Base-by-base conservation (phyloP, 768 basidiomycete genomes). In the Mycena pura region DNA sequence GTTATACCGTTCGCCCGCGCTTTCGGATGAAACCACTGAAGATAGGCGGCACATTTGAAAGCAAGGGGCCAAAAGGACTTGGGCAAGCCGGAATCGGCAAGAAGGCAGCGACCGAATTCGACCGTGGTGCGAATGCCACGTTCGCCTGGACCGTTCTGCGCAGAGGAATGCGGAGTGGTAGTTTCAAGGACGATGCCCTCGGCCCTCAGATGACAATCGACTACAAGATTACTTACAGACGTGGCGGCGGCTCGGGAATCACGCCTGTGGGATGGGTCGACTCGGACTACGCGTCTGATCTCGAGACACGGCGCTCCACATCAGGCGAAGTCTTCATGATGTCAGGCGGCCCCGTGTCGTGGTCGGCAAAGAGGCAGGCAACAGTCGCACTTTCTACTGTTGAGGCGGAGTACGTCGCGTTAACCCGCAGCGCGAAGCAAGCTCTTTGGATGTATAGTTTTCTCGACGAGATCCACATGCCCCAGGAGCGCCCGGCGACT, bases 111-210 rank as follows among this genome's bases (percentile, higher is more conserved):
- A 0, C 64, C 65, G 2, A 65, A 36, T 10, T 76, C 73, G 13
- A 73, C 46, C 6, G 76, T 58, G 0, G 73, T 74, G 0, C 66
- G 38, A 49, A 75, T 76, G 2, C 57, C 48, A 0, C 68, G 65
- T 49, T 80, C 73, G 0, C 70, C 74, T 0, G 71, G 60, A 1
- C 77, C 72, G 34, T 78, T 78, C 34, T 74, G 69, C 3, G 69
- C 45, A 2, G 72, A 74, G 0, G 73, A 68, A 63, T 78, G 64
- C 3, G 73, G 68, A 3, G 68, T 66, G 0, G 71, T 75, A 2
- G 57, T 63, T 48, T 76, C 65, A 5, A 47, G 14, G 19, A 57
- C 29, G n/a, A 57, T 47, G 5, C 55, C 55, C 24, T 31, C 55
- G 3, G n/a, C 55, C 17, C 40, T 25, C 14, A 36, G 48, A 11